Base-by-base conservation (phyloP, 2,329 filamentous ascomycete genomes). In the Tolypocladium amazonense region DNA sequence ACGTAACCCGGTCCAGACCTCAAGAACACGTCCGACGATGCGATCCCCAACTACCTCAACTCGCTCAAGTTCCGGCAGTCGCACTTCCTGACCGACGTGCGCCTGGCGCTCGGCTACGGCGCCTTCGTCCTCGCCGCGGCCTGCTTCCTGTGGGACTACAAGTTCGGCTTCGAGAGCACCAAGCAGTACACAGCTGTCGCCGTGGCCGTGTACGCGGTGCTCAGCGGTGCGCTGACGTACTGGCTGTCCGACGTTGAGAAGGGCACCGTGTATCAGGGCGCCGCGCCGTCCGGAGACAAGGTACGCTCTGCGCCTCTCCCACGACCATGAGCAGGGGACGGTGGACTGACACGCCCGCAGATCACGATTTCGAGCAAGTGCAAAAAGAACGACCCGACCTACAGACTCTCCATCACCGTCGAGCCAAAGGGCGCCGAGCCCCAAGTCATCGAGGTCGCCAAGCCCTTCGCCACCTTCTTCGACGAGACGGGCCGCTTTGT, bases 1-100 rank as follows among this genome's bases (percentile, higher is more conserved):
- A 62, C 43, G 62, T 62, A 54, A 43, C 55, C 50, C 18, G 54
- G 25, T 27, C 27, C 71, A 96, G 94, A 97, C 73, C 88, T 99
- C 64, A 97, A 97, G 76, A 96, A 94, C 78, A 95, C 92, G 45
- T 91, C 90, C 65, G 94, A 99, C 77, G 94, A 99, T 76, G 91
- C 92, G 60, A 87, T 99, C 62, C 86, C 89, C 61, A 92, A 94
- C 76, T 97, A 97, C 79, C 86, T 99, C 64, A 93, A 90, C 75
- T 89, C 86, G 38, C 86, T 97, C 72, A 87, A 81, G 65, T 97
- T 97, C 80, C 83, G 78, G 63, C 92, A 96, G 75, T 87, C 89
- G 64, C 88, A 97, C 77, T 81, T 76, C 60, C 86, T 94, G 56
- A 85, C 87, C 68, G 92, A 97, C 70, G 83, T 95, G 56, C 90